Conservation (phyloP, 371 early-diverging fungal species). For the Blyttiomyces sp. region DNA sequence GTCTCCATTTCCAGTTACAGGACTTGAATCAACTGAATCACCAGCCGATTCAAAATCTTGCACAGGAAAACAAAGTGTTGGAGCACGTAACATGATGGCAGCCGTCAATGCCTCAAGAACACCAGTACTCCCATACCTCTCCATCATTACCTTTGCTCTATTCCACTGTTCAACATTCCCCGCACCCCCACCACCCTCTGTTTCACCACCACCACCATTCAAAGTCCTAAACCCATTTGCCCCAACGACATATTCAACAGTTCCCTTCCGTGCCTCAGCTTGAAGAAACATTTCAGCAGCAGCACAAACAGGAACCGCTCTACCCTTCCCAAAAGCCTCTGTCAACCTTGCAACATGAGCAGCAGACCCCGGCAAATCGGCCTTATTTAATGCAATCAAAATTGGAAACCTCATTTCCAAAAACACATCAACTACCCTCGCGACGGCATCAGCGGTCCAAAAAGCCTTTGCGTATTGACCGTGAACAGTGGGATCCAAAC, state of each 20-base stretch:
- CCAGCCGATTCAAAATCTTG: conserved; percentile 9
- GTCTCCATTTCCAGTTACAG: not conserved
- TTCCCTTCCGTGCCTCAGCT: conserved; percentile 1
- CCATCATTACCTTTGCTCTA: conserved; percentile 5
- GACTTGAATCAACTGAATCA: not conserved
- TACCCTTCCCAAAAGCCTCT: not conserved
- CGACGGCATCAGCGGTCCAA: conserved; percentile 58
- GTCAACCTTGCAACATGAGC: conserved; percentile 6
- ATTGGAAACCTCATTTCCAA: conserved; percentile 75
- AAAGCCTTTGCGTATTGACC: conserved; percentile 5
- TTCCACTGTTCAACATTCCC: conserved; percentile 3
- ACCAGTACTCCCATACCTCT: conserved; percentile 8
- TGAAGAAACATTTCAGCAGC: conserved; percentile 23
- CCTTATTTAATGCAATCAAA: conserved; percentile 73
- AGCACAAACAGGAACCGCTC: conserved; percentile 24
- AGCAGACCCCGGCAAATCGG: conserved; percentile 55
- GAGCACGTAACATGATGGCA: conserved; percentile 23
- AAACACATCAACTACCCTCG: conserved; percentile 58
- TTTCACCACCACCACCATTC: not conserved
- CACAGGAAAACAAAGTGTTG: conserved; percentile 18
- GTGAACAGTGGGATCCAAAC: conserved; percentile 1
- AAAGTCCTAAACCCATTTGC: too few species aligned
- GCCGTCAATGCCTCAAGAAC: conserved; percentile 20
- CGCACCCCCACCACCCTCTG: not conserved
- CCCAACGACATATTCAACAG: conserved; percentile 5